A percentile compares a stretch with the other conserved stretches of the same genome.
Evolutionary conservation across 176 grass and related monocot genomes (phyloP).

Genomic region (Urochloa ruziziensis): DNA sequence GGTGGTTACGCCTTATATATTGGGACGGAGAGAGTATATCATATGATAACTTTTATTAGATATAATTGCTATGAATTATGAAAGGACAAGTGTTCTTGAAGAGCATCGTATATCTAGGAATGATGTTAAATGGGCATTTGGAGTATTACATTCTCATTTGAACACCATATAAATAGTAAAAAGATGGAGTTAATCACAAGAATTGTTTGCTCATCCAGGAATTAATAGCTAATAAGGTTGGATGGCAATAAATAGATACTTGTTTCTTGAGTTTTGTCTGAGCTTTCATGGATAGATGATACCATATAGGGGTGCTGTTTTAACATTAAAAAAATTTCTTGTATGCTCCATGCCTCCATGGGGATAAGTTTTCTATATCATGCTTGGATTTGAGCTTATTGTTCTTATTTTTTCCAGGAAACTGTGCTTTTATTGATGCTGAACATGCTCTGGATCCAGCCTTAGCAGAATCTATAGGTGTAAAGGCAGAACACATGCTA

Average conservation of each 20-base stretch:
- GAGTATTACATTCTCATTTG: not conserved
- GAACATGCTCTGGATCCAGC: conserved; percentile 80
- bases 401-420: conserved; percentile 41
- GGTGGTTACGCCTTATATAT: no score
- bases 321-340: no score
- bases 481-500: conserved; percentile 47
- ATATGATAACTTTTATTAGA: no score
- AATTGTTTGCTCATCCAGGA: not conserved
- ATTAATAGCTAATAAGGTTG: not conserved
- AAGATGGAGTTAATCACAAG: not conserved
- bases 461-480: conserved; percentile 72
- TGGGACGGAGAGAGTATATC: no score
- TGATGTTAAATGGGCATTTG: not conserved
- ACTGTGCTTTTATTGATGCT: conserved; percentile 81
- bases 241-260: not conserved
- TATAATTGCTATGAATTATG: no score
- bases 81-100: not conserved
- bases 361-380: not conserved
- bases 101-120: not conserved
- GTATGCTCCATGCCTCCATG: not conserved
- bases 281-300: not conserved
- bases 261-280: not conserved
- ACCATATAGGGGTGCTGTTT: no score
- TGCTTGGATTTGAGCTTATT: not conserved
- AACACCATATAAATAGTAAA: not conserved